A percentile compares a stretch with the other conserved stretches of the same genome.
Evolutionary conservation across 2,329 filamentous ascomycete genomes (phyloP).

Genomic region (Epichloe typhina): DNA sequence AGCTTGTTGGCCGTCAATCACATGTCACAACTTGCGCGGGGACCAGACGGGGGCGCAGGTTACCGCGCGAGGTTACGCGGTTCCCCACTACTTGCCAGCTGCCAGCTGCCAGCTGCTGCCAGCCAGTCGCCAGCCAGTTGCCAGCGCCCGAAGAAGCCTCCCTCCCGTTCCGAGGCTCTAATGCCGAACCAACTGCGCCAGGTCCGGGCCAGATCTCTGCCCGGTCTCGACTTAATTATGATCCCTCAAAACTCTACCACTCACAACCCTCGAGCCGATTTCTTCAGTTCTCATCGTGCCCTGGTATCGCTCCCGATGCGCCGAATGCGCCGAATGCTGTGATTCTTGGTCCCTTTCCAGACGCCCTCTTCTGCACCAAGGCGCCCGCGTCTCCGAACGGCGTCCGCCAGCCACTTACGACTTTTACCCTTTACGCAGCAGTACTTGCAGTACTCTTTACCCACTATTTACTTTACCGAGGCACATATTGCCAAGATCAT

Average conservation of each 20-base stretch:
- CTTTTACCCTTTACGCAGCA: too few relatives aligned
- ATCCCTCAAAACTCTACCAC: neutral
- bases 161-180: constrained; percentile 2
- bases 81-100: too few relatives aligned
- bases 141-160: too few relatives aligned
- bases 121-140: too few relatives aligned
- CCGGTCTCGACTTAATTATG: neutral
- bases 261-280: neutral
- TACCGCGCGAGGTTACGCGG: too few relatives aligned
- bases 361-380: neutral
- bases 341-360: neutral
- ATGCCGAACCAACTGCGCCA: neutral
- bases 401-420: too few relatives aligned
- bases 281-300: neutral
- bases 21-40: too few relatives aligned
- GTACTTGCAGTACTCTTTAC: neutral
- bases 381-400: too few relatives aligned
- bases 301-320: neutral
- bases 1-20: too few relatives aligned
- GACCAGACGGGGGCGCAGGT: too few relatives aligned
- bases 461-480: constrained; percentile 12
- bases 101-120: too few relatives aligned
- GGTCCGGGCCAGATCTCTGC: neutral
- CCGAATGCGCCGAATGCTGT: neutral
- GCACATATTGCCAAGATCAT: constrained; percentile 10